Base-by-base conservation (phyloP, 2,329 filamentous ascomycete genomes). In the Fusarium sp. region DNA sequence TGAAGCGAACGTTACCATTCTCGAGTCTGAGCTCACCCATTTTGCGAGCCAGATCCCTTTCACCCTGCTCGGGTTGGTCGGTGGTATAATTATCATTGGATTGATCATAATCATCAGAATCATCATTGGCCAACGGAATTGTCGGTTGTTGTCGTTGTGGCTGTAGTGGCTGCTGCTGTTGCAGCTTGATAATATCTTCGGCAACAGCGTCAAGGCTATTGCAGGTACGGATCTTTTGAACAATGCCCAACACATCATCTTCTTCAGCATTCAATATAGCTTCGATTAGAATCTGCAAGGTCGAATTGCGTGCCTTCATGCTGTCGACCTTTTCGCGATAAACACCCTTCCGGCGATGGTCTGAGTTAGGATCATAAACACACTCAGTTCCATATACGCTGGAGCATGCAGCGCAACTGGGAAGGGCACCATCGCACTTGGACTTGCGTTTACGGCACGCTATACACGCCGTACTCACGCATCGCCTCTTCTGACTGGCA, bases 341-440 rank as follows among this genome's bases (percentile, higher is more conserved):
- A 55, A 98, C 96, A 69, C 96, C 96, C 82, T 98, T 98, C 57
- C 96, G 92, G 56, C 96, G 93, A 82, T 98, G 95, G 82, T 99
- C 96, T 66, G 95, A 98, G 80, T 95, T 97, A 7, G 95, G 96
- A 80, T 98, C 96, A 86, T 98, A 98, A 74, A 98, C 88, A 82
- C 96, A 98, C 84, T 93, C 91, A 69, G 94, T 96, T 70, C 91
- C 90, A 81, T 99, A 98, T 62, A 98, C 96, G 76, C 95, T 97
- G 71, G 94, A 91, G 83, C 96, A 99, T n/a, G 96, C 96, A 13
- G 96, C 96, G 81, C 96, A 98, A 77, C 94, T 95, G 11, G 96
- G 96, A 10, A 93, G 87, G 63, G 95, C 95, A 68, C 96, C 96
- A 82, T 98, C 96, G 82, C 96, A 98, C 88, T 95, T 96, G 54